Percentiles rank a stretch among this genome's conserved stretches.
Evolutionary conservation across 2,329 filamentous ascomycete genomes (phyloP).

Genomic region (Phialemoniopsis sp.): DNA sequence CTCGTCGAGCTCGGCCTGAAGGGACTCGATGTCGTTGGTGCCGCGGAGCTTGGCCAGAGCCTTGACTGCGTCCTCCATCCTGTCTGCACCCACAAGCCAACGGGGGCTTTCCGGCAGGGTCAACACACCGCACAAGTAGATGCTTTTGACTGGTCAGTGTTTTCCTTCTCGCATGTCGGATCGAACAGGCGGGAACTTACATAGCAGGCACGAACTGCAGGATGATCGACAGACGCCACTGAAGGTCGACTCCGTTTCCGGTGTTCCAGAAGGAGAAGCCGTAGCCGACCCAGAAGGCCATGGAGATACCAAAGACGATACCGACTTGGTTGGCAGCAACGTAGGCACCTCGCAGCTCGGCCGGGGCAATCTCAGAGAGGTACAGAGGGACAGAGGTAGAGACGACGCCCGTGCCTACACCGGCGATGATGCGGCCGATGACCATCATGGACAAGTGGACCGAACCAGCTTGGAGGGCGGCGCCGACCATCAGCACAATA

Average conservation of each 20-base stretch:
- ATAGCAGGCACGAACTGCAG: conserved; percentile 25
- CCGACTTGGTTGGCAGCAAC: conserved; percentile 13
- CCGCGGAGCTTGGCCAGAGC: conserved; percentile 22
- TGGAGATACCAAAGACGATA: conserved; percentile 13
- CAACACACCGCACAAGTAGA: conserved; percentile 23
- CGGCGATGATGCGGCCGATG: conserved; percentile 12
- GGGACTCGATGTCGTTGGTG: conserved; percentile 11
- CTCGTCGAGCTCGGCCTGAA: conserved; percentile 21
- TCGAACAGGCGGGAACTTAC: no score
- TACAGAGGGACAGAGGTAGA: conserved; percentile 12
- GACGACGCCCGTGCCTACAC: conserved; percentile 12
- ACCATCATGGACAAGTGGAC: conserved; percentile 11
- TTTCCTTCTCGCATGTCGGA: no score
- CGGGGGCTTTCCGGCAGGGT: conserved; percentile 27
- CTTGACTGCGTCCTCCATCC: conserved; percentile 17
- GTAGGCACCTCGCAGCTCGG: conserved; percentile 10
- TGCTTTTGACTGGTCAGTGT: no score
- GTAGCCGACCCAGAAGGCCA: conserved; percentile 24
- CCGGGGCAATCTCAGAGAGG: conserved; percentile 11
- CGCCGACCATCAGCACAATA: conserved; percentile 9
- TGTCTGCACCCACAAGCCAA: conserved; percentile 25
- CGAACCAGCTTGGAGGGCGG: conserved; percentile 10
- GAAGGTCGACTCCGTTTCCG: conserved; percentile 20
- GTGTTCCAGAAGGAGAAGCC: conserved; percentile 26
- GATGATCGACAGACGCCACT: conserved; percentile 26